A percentile compares a stretch with the other conserved stretches of the same genome.
These are phyloP conservation scores for Aspergillus sp. DNA, from an alignment of 2,329 filamentous ascomycete species.

Conservation along the genomic window DNA sequence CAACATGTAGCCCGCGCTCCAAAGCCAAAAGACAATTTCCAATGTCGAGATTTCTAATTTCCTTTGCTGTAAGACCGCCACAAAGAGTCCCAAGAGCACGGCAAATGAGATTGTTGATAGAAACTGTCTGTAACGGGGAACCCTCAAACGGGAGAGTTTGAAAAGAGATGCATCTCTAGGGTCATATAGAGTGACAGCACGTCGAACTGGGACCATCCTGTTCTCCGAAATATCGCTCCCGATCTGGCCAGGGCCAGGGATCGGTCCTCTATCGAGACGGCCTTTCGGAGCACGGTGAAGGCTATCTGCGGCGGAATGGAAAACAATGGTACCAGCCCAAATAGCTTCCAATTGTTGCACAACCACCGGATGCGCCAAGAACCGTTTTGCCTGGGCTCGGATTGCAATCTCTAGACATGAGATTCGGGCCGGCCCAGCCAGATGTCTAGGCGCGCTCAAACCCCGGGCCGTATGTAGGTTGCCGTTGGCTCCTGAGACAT, in stretches of 20 bases:
- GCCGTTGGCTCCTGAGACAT: conserved; percentile 47
- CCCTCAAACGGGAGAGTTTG: conserved; percentile 82
- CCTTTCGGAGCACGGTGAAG: conserved; percentile 59
- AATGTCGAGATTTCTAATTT: conserved; percentile 74
- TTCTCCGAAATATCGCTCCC: conserved; percentile 6
- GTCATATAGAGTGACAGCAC: conserved; percentile 82
- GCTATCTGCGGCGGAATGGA: conserved; percentile 80
- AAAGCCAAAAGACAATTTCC: conserved; percentile 93
- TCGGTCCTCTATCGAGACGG: conserved; percentile 12
- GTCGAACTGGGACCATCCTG: conserved; percentile 36
- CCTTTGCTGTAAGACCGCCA: conserved; percentile 70
- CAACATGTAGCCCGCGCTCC: conserved; percentile 94
- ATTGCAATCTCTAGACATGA: conserved; percentile 92
- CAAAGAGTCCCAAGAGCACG: conserved; percentile 74
- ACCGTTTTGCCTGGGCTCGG: conserved; percentile 83
- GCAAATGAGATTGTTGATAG: conserved; percentile 83
- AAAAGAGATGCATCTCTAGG: conserved; percentile 83
- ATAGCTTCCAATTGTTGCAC: conserved; percentile 95
- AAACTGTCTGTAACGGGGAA: conserved; percentile 85
- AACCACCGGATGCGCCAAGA: conserved; percentile 83
- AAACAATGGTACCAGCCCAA: conserved; percentile 92
- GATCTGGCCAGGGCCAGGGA: conserved; percentile 20
- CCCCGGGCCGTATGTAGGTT: conserved; percentile 26
- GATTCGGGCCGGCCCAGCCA: conserved; percentile 62
- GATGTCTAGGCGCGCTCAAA: conserved; percentile 37